Evolutionary conservation across 2,329 filamentous ascomycete species (phyloP), one percentile per base, ranked within the genome.

Genomic region (Colletotrichum paranaense): DNA sequence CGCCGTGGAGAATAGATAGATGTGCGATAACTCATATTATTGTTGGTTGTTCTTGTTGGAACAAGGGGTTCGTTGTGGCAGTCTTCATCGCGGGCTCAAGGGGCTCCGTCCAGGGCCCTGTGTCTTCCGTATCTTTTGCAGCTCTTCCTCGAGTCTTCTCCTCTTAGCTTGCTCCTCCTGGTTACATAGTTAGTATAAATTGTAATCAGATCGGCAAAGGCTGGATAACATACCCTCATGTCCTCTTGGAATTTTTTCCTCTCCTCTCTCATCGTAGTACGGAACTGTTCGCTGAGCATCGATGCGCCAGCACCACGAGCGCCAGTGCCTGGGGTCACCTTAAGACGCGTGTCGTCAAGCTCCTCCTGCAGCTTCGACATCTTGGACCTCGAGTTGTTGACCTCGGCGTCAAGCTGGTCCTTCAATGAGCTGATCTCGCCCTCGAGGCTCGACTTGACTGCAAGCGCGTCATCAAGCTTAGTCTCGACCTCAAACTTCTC

Each of bases 201-300:
- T 8, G 60, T 12, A 16, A 16, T n/a, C n/a, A 5, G 4, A 19
- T 16, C 11, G 3, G 7, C 16, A 52, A 56, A 6, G 57, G 2
- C 12, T 67, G 38, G 28, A 14, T 19, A 9, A 77, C 86, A 77
- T 79, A 88, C 87, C 82, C 81, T 84, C 53, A 89, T 78, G 72
- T 88, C 88, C 75, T 89, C 87, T 75, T 89, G 87, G 81, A 88
- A 89, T 80, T 86, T 88, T 83, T 85, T 88, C 75, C 88, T 84
- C 82, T 89, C 88, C 78, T 88, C 87, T 76, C 88, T 86, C 88
- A 89, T 89, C 26, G 86, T 88, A 8, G 85, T 82, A 60, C 88
- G 80, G 81, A 89, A 89, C 80, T 89, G 88, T 81, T 89, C 88
- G 78, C 88, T 89, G 75, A 89, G 82, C 84, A 89, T 84, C 9